These are phyloP conservation scores for Plasmodium knowlesi DNA, from an alignment of 169 alveolate species.

Conservation along the genomic window DNA sequence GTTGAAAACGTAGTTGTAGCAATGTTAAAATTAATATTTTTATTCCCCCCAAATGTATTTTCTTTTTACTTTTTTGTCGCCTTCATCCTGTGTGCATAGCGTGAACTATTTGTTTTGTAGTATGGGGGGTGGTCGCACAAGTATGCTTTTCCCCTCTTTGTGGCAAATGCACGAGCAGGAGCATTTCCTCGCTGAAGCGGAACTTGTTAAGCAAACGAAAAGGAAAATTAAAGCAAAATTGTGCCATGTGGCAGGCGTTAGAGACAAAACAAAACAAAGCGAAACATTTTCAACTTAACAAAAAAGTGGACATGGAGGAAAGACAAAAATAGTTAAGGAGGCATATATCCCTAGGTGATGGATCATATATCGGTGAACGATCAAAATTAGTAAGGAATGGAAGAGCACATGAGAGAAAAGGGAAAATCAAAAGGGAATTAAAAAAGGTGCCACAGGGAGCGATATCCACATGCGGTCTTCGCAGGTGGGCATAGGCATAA, in stretches of 20 bases:
- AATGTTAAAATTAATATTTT: not conserved
- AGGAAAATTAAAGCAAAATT: not conserved
- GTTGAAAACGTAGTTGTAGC: not conserved
- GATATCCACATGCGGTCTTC: not conserved
- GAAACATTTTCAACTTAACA: not conserved
- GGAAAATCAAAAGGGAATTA: not conserved
- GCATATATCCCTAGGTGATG: not conserved
- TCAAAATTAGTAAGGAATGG: not conserved
- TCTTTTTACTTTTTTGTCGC: not conserved
- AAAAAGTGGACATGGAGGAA: not conserved
- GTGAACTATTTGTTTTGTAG: not conserved
- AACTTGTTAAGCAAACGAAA: not conserved
- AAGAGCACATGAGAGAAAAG: not conserved
- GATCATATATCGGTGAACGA: not conserved
- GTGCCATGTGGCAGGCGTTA: not conserved
- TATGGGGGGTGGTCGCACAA: not conserved
- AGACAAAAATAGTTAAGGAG: not conserved
- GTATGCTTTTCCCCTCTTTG: not conserved
- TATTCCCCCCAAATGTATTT: not conserved
- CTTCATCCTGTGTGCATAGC: not conserved
- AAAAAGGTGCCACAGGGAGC: not conserved
- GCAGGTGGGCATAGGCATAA: not conserved
- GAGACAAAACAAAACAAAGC: not conserved
- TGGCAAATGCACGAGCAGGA: not conserved
- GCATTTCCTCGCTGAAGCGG: not conserved